These are phyloP conservation scores for Aurinia saxatilis DNA, from an alignment of 345 rosid genomes.

Conservation along the genomic window DNA sequence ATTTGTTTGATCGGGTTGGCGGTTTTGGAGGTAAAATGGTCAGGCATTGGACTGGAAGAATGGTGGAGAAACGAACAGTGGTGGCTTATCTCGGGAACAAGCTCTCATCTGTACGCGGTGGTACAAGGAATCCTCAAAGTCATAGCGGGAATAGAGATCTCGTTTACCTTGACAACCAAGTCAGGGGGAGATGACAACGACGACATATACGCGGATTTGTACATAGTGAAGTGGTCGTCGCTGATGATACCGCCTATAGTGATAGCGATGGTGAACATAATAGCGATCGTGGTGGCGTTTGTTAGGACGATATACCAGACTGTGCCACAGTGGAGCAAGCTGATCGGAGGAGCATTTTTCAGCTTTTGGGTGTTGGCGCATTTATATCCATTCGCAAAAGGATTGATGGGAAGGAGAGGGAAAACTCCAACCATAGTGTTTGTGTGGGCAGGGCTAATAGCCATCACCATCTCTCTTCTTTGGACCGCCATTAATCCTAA, in stretches of 20 bases:
- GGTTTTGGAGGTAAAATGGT: constrained; percentile 81
- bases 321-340: constrained; percentile 72
- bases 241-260: constrained; percentile 87
- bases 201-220: constrained; percentile 69
- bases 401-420: constrained; percentile 88
- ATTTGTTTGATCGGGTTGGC: constrained; percentile 63
- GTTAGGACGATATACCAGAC: constrained; percentile 60
- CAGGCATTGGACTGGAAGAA: constrained; percentile 72
- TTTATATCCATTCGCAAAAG: constrained; percentile 91
- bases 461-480: constrained; percentile 70
- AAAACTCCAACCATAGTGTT: constrained; percentile 91
- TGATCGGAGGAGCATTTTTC: constrained; percentile 87
- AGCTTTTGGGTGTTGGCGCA: constrained; percentile 95
- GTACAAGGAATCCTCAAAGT: constrained; percentile 82
- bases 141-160: constrained; percentile 84
- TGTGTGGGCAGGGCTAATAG: constrained; percentile 93
- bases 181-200: constrained; percentile 67
- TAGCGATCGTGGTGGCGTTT: constrained; percentile 66
- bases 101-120: constrained; percentile 86
- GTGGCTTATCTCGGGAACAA: constrained; percentile 89
- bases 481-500: constrained; percentile 77
- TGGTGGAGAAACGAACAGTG: constrained; percentile 99
- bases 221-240: constrained; percentile 83
- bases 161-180: constrained; percentile 84
- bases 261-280: constrained; percentile 80